A percentile compares a stretch with the other conserved stretches of the same genome.
Conservation (phyloP, 176 grass and related monocot species). For the Aegilops speltoides region DNA sequence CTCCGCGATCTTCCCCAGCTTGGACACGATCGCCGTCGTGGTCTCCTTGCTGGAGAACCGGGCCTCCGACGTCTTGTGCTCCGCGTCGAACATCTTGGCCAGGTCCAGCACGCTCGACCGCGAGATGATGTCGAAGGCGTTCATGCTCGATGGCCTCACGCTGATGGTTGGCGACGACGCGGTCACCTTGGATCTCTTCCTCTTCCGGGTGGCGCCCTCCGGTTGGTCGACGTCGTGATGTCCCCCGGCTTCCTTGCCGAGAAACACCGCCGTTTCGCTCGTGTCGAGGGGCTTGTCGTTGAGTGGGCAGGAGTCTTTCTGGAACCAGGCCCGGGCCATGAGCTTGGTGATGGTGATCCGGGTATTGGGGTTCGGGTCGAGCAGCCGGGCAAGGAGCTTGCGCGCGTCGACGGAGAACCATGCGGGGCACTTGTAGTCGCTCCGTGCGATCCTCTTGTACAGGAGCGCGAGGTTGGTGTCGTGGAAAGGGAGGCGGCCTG, state of each 20-base stretch:
- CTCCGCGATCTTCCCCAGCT: conserved; percentile 77
- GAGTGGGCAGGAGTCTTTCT: conserved; percentile 51
- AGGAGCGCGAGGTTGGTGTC: conserved; percentile 55
- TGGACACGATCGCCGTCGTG: conserved; percentile 56
- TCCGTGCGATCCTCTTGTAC: conserved; percentile 74
- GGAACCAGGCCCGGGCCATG: conserved; percentile 69
- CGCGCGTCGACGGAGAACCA: conserved; percentile 81
- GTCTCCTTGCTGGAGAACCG: conserved; percentile 64
- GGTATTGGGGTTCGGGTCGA: conserved; percentile 76
- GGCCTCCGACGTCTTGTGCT: conserved; percentile 47
- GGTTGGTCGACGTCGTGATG: neutral
- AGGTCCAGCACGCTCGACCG: conserved; percentile 72
- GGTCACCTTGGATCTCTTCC: conserved; percentile 39
- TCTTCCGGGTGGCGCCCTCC: neutral
- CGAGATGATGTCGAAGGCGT: conserved; percentile 93
- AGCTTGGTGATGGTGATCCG: conserved; percentile 65
- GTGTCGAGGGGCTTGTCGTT: neutral
- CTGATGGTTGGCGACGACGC: conserved; percentile 21
- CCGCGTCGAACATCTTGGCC: conserved; percentile 63
- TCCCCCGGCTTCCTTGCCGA: conserved; percentile 7
- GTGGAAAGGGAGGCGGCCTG: conserved; percentile 78
- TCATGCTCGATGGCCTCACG: conserved; percentile 63
- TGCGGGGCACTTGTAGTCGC: conserved; percentile 70
- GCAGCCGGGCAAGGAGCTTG: conserved; percentile 56
- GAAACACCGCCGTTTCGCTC: conserved; percentile 20